Base-by-base conservation (phyloP, 1,139 yeast species). In the Schizosaccharomyces versatilis region DNA sequence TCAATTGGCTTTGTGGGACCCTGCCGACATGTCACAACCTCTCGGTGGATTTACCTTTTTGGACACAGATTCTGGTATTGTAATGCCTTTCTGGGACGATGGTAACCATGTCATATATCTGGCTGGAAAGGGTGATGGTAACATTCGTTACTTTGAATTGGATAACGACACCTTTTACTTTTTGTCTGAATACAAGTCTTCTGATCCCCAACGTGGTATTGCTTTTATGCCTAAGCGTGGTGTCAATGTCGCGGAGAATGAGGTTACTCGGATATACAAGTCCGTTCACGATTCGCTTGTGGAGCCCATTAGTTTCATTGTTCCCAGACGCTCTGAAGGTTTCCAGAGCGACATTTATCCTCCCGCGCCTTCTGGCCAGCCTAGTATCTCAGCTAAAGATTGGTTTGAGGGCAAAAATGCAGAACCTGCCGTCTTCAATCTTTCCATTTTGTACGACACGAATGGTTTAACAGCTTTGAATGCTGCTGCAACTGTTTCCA, bases 51-150 rank as follows among this genome's bases (percentile, higher is more conserved):
- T 86, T 66, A 73, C 80, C 63, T 78, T 80, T 36, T 76, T 90
- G 57, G 98, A 93, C 65, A 78, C 94, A 14, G 82, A 94, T 6
- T 83, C 97, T 0, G 98, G 98, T 61, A 85, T 90, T 41, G 73
- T 86, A 66, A 81, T 93, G 75, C 98, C 98, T 36, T 76, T 81
- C 64, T 93, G 72, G 65, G 99, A 90, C 65, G 82, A 78, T 47
- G 77, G 83, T 48, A 85, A 84, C 55, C 77, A 80, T 58, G 78
- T 88, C 57, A 73, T 93, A 59, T 90, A 82, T 66, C 72, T 90
- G 60, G 97, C 95, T 41, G 98, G 98, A 62, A 90, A 90, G 68
- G 99, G 57, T 66, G 98, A 90, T 67, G 97, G 98, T 64, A 90
- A 90, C 67, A 85, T 90, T 65, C 84, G 96, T 64, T 88, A 88